Percentiles rank a stretch among this genome's conserved stretches.
Conservation (phyloP, 2,329 filamentous ascomycete genomes). For the Scytalidium sp. region DNA sequence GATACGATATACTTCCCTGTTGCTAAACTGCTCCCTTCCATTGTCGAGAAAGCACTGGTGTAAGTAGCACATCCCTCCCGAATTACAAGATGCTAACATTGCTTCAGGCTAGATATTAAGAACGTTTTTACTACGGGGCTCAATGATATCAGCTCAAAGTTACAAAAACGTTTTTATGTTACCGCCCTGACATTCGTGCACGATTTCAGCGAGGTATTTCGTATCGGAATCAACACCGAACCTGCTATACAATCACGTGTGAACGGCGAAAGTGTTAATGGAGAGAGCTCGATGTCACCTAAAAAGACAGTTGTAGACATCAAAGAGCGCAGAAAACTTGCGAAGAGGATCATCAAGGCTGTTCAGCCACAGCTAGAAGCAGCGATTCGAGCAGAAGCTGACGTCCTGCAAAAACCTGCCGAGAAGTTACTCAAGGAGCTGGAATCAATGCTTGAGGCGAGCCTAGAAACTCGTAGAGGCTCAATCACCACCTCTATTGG, state of each 20-base stretch:
- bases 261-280: constrained; percentile 25
- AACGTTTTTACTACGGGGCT: constrained; percentile 55
- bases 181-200: constrained; percentile 54
- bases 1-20: constrained; percentile 92
- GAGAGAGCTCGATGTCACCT: constrained; percentile 23
- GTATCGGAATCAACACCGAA: constrained; percentile 40
- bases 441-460: constrained; percentile 68
- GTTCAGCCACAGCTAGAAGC: constrained; percentile 75
- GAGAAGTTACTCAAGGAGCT: constrained; percentile 71
- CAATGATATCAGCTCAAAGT: constrained; percentile 43
- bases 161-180: constrained; percentile 55
- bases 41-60: constrained; percentile 77
- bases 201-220: constrained; percentile 54
- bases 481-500: constrained; percentile 38
- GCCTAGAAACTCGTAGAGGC: constrained; percentile 46
- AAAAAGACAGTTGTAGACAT: constrained; percentile 56
- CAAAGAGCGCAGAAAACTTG: constrained; percentile 78
- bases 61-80: constrained; percentile 48
- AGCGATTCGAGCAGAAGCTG: constrained; percentile 77
- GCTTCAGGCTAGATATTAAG: constrained; percentile 58
- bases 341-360: constrained; percentile 83
- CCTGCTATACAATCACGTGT: constrained; percentile 15
- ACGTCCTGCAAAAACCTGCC: constrained; percentile 67
- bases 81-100: constrained; percentile 23
- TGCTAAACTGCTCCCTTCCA: constrained; percentile 69